These are phyloP conservation scores for Xanthoceras sorbifolium DNA, from an alignment of 345 rosid species.

Conservation along the genomic window DNA sequence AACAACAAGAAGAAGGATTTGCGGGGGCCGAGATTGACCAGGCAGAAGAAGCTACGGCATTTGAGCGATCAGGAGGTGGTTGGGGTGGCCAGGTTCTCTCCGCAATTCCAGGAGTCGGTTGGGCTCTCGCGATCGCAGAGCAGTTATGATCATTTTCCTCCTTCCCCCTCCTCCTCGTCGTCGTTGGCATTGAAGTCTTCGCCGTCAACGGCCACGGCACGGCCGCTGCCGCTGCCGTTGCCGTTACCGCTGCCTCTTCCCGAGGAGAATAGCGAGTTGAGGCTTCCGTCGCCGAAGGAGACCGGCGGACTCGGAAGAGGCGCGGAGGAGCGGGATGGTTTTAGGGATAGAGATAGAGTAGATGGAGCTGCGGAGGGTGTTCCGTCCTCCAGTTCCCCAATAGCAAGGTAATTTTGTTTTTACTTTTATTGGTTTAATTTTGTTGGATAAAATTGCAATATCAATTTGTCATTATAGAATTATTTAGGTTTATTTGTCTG, in stretches of 20 bases:
- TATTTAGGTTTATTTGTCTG: too few relatives aligned
- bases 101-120: conserved; percentile 15
- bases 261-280: conserved; percentile 40
- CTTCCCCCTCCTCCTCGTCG: conserved; percentile 2
- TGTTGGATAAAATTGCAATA: background rate
- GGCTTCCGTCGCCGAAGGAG: conserved; percentile 38
- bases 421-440: background rate
- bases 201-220: conserved; percentile 27
- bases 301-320: conserved; percentile 31
- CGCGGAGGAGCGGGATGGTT: conserved; percentile 37
- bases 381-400: conserved; percentile 36
- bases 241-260: conserved; percentile 64
- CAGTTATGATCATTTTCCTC: conserved; percentile 12
- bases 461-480: too few relatives aligned
- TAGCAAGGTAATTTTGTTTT: conserved; percentile 36
- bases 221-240: conserved; percentile 62
- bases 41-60: conserved; percentile 63
- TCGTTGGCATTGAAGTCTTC: conserved; percentile 1
- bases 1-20: background rate
- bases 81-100: conserved; percentile 23
- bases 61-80: conserved; percentile 51
- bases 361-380: conserved; percentile 40
- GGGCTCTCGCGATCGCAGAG: conserved; percentile 36
- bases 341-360: conserved; percentile 34
- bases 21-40: conserved; percentile 43